phyloP scores from a whole-genome alignment of 352 stramenopile species.

The Phytopythium mirpurense region DNA sequence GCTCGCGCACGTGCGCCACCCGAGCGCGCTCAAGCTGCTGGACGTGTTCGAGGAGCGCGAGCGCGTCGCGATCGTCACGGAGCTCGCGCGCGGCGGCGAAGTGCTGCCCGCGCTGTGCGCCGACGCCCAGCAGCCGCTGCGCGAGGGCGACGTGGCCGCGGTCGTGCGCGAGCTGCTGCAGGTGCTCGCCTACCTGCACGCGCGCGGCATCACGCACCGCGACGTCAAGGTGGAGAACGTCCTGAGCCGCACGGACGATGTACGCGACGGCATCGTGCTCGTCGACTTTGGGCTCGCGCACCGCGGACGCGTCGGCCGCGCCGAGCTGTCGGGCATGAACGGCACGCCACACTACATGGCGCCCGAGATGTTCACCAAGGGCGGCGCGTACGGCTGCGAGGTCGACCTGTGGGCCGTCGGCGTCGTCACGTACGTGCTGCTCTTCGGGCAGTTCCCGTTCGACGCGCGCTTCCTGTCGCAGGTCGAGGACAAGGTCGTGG shows the following conservation, averaged over 20 bases:
- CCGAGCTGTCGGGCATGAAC: constrained; percentile 72
- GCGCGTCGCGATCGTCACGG: constrained; percentile 64
- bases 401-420: constrained; percentile 81
- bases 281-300: constrained; percentile 84
- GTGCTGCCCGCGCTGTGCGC: constrained; percentile 47
- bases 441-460: constrained; percentile 74
- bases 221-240: constrained; percentile 86
- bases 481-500: constrained; percentile 79
- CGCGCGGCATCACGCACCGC: constrained; percentile 70
- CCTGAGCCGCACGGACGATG: constrained; percentile 43
- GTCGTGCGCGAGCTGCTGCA: constrained; percentile 63
- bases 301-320: constrained; percentile 25
- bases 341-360: constrained; percentile 84
- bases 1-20: constrained; percentile 51
- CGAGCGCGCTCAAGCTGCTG: constrained; percentile 46
- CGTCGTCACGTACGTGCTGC: constrained; percentile 65
- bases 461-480: constrained; percentile 78
- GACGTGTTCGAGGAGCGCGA: constrained; percentile 66
- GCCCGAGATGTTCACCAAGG: constrained; percentile 72
- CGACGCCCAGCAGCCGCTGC: too few species aligned
- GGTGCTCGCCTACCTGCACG: constrained; percentile 67
- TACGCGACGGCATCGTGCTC: constrained; percentile 47
- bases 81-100: constrained; percentile 56
- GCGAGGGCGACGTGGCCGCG: constrained; percentile 57
- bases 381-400: constrained; percentile 45